phyloP scores from a whole-genome alignment of 1,284 basidiomycete genomes.

The Marasmius fiardii region DNA sequence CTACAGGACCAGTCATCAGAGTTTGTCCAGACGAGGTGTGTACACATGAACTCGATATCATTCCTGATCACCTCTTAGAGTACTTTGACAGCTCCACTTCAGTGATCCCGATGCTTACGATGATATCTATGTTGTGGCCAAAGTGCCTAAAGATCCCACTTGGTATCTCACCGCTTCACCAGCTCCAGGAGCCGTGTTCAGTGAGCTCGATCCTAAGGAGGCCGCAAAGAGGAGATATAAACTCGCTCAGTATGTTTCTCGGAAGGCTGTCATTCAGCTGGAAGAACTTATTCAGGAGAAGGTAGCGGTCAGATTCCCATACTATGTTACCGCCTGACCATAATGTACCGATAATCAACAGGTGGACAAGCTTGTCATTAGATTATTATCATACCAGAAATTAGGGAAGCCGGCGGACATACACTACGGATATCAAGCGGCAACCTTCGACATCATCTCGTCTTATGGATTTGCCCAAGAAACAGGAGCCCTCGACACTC shows the following conservation, averaged over 20 bases:
- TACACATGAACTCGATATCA: neutral
- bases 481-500: conserved; percentile 16
- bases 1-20: neutral
- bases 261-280: neutral
- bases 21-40: neutral
- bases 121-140: neutral
- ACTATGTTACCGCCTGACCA: neutral
- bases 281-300: neutral
- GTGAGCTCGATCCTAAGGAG: neutral
- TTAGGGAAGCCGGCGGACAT: conserved; percentile 7
- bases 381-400: neutral
- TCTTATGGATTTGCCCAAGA: conserved; percentile 22
- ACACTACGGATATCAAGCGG: conserved; percentile 11
- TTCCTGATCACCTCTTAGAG: neutral
- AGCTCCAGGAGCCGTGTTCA: neutral
- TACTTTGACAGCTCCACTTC: neutral
- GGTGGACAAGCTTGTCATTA: neutral
- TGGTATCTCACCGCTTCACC: neutral
- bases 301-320: neutral
- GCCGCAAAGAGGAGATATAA: neutral
- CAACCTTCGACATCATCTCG: conserved; percentile 23
- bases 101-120: neutral
- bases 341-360: neutral
- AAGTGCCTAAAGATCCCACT: neutral
- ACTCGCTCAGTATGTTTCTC: neutral